phyloP scores from a whole-genome alignment of 148 eudicot genomes.

The Tetragonia tetragonoides region DNA sequence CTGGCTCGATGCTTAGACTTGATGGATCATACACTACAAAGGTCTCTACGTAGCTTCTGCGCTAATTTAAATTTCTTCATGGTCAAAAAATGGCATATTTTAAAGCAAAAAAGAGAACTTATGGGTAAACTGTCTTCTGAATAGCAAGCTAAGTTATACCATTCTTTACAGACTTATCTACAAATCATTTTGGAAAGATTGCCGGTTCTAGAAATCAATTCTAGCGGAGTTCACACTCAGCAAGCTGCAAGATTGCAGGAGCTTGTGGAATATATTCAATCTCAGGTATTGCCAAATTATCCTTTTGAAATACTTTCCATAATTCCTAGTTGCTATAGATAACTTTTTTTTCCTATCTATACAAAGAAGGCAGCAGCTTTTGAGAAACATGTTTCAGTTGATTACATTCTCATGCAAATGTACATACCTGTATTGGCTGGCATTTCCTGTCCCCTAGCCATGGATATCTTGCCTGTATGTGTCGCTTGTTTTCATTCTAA shows the following conservation, averaged over 20 bases:
- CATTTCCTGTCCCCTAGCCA: too few relatives aligned
- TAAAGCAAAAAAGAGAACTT: background rate
- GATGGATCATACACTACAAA: slow-evolving; percentile 92
- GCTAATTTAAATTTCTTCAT: background rate
- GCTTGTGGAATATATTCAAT: slow-evolving; percentile 77
- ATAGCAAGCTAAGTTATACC: slow-evolving; percentile 21
- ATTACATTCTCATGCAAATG: too few relatives aligned
- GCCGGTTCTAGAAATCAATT: slow-evolving; percentile 62
- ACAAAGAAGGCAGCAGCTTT: too few relatives aligned
- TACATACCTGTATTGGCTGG: too few relatives aligned
- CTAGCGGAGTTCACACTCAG: slow-evolving; percentile 78
- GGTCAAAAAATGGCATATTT: background rate
- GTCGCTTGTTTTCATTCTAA: too few relatives aligned
- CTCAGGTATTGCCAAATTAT: slow-evolving; percentile 55
- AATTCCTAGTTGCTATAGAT: background rate
- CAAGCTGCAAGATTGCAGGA: slow-evolving; percentile 90
- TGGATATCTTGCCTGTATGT: too few relatives aligned
- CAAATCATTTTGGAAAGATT: slow-evolving; percentile 76
- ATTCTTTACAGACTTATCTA: slow-evolving; percentile 63
- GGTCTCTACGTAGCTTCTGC: slow-evolving; percentile 42
- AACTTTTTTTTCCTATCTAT: too few relatives aligned
- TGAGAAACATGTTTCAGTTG: too few relatives aligned
- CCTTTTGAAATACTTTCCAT: background rate
- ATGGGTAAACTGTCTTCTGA: background rate
- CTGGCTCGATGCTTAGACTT: slow-evolving; percentile 78